Percentiles rank a stretch among this genome's conserved stretches.
Conservation (phyloP, 2,329 filamentous ascomycete species). For the Acephala macrosclerotiorum region DNA sequence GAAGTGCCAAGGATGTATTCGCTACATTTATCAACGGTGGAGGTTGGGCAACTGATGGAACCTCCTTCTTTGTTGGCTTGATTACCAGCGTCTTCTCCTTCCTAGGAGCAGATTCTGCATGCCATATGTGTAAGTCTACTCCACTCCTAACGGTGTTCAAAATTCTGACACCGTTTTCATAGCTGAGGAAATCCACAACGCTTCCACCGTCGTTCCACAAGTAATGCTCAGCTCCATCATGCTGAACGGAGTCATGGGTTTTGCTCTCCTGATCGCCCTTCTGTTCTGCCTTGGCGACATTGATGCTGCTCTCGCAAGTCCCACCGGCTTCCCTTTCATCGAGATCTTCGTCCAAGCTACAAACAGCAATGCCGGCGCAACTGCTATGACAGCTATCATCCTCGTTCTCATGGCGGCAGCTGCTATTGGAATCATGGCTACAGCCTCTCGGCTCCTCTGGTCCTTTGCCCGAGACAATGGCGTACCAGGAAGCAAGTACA, state of each 20-base stretch:
- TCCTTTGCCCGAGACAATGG: slow-evolving; percentile 29
- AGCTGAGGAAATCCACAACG: slow-evolving; percentile 56
- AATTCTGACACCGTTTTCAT: slow-evolving; percentile 36
- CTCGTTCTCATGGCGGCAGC: slow-evolving; percentile 47
- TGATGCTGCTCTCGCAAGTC: slow-evolving; percentile 54
- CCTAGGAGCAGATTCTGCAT: slow-evolving; percentile 44
- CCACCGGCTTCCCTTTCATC: slow-evolving; percentile 63
- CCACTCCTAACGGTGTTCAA: neutral
- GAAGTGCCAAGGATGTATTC: slow-evolving; percentile 50
- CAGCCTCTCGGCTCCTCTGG: slow-evolving; percentile 48
- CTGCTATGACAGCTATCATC: slow-evolving; percentile 37
- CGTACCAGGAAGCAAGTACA: slow-evolving; percentile 23
- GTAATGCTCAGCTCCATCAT: slow-evolving; percentile 57
- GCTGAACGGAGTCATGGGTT: slow-evolving; percentile 60
- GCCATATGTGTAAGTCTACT: slow-evolving; percentile 29
- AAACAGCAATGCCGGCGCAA: slow-evolving; percentile 47
- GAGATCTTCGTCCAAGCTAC: slow-evolving; percentile 58
- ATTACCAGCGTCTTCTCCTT: slow-evolving; percentile 47
- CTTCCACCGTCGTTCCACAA: slow-evolving; percentile 56
- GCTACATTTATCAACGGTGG: slow-evolving; percentile 52
- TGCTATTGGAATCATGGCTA: slow-evolving; percentile 46
- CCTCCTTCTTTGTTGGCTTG: slow-evolving; percentile 49
- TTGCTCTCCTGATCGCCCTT: slow-evolving; percentile 63
- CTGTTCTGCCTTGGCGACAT: slow-evolving; percentile 51
- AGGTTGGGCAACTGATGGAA: slow-evolving; percentile 51